A percentile compares a stretch with the other conserved stretches of the same genome.
phyloP scores from a whole-genome alignment of 1,139 yeast genomes.

The Pichia kudriavzevii region DNA sequence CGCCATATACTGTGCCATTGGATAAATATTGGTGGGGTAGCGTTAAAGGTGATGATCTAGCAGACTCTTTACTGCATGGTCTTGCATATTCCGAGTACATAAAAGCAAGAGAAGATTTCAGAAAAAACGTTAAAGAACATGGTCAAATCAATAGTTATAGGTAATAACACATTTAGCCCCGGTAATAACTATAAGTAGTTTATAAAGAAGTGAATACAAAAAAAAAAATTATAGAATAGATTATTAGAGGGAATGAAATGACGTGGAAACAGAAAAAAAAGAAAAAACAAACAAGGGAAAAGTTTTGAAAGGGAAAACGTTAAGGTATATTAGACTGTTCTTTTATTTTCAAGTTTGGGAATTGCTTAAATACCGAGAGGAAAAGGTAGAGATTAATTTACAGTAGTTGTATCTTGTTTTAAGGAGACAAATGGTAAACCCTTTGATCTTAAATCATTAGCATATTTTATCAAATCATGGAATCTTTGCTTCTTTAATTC shows the following conservation, averaged over 20 bases:
- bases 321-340: too few species aligned
- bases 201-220: too few species aligned
- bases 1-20: slow-evolving; percentile 7
- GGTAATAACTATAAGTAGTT: too few species aligned
- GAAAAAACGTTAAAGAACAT: background rate
- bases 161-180: too few species aligned
- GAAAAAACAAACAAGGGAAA: too few species aligned
- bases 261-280: background rate
- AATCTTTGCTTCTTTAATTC: slow-evolving; percentile 23
- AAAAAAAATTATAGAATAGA: background rate
- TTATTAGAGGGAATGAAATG: background rate
- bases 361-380: too few species aligned
- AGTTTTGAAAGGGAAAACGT: too few species aligned
- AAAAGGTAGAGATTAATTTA: too few species aligned
- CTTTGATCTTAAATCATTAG: slow-evolving; percentile 17
- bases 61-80: slow-evolving; percentile 54
- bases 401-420: too few species aligned
- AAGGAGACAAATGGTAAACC: slow-evolving; percentile 20
- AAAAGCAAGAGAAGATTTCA: slow-evolving; percentile 21
- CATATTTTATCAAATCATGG: slow-evolving; percentile 23
- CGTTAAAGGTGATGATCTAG: slow-evolving; percentile 51
- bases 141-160: too few species aligned
- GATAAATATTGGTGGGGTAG: slow-evolving; percentile 16
- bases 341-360: too few species aligned
- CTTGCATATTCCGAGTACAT: slow-evolving; percentile 46